Base-by-base conservation (phyloP, 371 early-diverging fungal genomes). In the Mortierella sp. region DNA sequence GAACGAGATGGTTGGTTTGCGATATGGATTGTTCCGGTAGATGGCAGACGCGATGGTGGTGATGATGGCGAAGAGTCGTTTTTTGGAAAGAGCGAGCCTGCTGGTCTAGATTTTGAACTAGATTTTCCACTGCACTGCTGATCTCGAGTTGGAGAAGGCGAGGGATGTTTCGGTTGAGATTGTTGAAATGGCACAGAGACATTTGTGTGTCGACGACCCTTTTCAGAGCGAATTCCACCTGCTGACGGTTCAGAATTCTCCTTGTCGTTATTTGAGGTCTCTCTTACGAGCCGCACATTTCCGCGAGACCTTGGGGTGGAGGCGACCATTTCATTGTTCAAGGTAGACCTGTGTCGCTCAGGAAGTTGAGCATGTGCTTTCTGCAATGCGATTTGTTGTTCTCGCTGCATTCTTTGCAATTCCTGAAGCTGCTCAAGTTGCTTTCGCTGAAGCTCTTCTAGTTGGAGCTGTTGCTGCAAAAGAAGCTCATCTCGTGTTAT, bases 351-450 rank as follows among this genome's bases (percentile, higher is more conserved):
- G 10, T 60, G 69, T 11, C 52, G 66, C 3, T 40, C 43, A n/a
- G 63, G 35, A 32, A 43, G 11, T 30, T 64, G 67, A 8, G 37
- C 37, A 3, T 68, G 72, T 12, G 69, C 66, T 28, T 55, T 55
- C 26, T 58, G 69, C 14, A 77, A 47, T 18, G 64, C 70, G n/a
- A 58, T 6, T 51, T 78, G 79, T 26, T 78, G 79, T 45, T 78
- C 68, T 55, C 40, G 28, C 40, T 78, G 79, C 24, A 62, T 67
- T 14, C 24, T 26, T 57, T 66, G 64, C 30, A 77, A 35, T 11
- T 67, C 66, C 40, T 68, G 59, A 14, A 68, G 70, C 20, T 70
- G 65, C 28, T 26, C 43, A 20, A 14, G 51, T 59, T 68, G 67
- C 11, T 49, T 55, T 30, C 20, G 22, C 18, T 52, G 60, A 11